Base-by-base conservation (phyloP, 371 early-diverging fungal species). In the Blastocladiella emersonii region DNA sequence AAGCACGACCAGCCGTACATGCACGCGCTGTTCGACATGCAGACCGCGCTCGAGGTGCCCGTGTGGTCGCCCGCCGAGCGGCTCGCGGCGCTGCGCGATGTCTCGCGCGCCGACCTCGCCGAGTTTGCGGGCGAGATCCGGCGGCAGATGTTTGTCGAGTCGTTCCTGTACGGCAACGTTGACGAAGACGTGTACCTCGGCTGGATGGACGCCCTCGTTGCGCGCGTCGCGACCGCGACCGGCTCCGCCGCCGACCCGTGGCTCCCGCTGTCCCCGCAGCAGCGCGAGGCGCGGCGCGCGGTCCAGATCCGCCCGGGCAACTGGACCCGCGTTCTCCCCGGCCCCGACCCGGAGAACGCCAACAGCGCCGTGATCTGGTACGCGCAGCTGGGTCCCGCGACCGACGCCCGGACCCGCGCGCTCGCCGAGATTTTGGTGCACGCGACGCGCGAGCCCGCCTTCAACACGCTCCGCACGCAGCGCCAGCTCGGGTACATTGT, bases 401-500 rank as follows among this genome's bases (percentile, higher is more conserved):
- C 77, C 19, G 74, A 83, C 59, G 76, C 71, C 21, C 63, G 66
- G 32, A 71, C 78, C n/a, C 81, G 89, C 37, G 85, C 85, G 6
- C 72, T 77, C n/a, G 66, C 86, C 34, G 79, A 79, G 34, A 72
- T 97, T 35, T 64, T 91, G 66, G 78, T 82, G 0, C 88, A 91
- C 65, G 85, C 95, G 30, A 73, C 84, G 5, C 76, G 83, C 62
- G 93, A 95, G 70, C 92, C 95, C 19, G 90, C 85, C 67, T 97
- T 94, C 74, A 87, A 94, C 72, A 87, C 87, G 68, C 75, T 97
- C 49, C 82, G 95, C 34, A 95, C 96, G 8, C 91, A 92, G 65
- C 93, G 91, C 65, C 89, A 90, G 68, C 75, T 91, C 32, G 90
- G 84, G 7, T 92, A 92, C 64, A 66, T 87, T 59, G 89, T 88